A percentile compares a stretch with the other conserved stretches of the same genome.
phyloP scores from a whole-genome alignment of 192 early-diverging fungal species.

The Rhizoclosmatium globosum region DNA sequence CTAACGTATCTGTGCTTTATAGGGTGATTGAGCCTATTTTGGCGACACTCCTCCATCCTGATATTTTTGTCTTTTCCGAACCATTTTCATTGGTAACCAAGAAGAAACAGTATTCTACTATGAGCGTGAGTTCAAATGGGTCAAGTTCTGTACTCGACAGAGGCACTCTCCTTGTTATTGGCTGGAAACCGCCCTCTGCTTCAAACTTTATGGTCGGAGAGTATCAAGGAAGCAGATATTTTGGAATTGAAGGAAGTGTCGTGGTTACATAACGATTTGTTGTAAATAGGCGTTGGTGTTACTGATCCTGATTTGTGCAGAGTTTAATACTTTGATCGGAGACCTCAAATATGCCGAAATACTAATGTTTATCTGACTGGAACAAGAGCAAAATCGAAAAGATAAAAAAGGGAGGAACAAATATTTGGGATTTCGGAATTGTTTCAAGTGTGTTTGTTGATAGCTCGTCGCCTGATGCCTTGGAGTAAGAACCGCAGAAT shows the following conservation, averaged over 20 bases:
- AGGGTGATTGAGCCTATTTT: too few relatives aligned
- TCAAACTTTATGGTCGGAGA: too few relatives aligned
- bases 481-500: conserved; percentile 9
- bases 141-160: too few relatives aligned
- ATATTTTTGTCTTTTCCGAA: too few relatives aligned
- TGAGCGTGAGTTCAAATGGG: too few relatives aligned
- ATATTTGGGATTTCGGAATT: conserved; percentile 44
- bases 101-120: too few relatives aligned
- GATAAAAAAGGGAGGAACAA: background rate
- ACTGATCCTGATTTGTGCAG: background rate
- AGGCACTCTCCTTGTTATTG: too few relatives aligned
- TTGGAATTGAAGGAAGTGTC: conserved; percentile 2
- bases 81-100: too few relatives aligned
- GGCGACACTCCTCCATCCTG: too few relatives aligned
- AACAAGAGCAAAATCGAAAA: conserved; percentile 19
- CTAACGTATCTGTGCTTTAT: too few relatives aligned
- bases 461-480: background rate
- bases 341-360: conserved; percentile 38
- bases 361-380: conserved; percentile 38
- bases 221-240: too few relatives aligned
- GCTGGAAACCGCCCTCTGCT: too few relatives aligned
- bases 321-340: background rate
- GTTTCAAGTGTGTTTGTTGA: conserved; percentile 36
- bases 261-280: conserved; percentile 26
- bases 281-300: background rate